A percentile compares a stretch with the other conserved stretches of the same genome.
Conservation (phyloP, 2,329 filamentous ascomycete genomes). For the Corniculantispora saksenae region DNA sequence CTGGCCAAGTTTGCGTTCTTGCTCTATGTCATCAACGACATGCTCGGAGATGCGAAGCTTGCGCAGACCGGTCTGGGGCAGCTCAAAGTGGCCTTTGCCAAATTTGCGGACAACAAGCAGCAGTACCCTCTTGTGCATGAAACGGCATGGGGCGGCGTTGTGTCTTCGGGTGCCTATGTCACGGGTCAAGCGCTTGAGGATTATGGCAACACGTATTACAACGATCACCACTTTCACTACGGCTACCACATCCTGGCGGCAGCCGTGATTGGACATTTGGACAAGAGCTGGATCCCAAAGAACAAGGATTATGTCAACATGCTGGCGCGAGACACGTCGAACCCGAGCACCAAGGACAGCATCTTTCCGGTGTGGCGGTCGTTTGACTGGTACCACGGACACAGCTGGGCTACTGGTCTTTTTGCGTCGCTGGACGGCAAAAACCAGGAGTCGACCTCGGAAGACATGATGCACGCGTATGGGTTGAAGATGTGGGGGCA, state of each 20-base stretch:
- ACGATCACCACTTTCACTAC: constrained; percentile 75
- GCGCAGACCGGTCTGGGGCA: constrained; percentile 59
- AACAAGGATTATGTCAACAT: constrained; percentile 82
- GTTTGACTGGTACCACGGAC: constrained; percentile 95
- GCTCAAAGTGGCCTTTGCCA: constrained; percentile 66
- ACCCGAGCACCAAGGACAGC: constrained; percentile 68
- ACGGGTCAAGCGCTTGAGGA: constrained; percentile 71
- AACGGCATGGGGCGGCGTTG: constrained; percentile 74
- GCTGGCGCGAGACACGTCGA: constrained; percentile 80
- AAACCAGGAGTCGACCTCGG: constrained; percentile 84
- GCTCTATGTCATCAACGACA: constrained; percentile 63
- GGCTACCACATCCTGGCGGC: constrained; percentile 89
- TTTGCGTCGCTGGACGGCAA: constrained; percentile 73
- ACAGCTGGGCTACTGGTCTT: constrained; percentile 87
- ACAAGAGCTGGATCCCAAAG: constrained; percentile 68
- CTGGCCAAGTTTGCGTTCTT: constrained; percentile 75
- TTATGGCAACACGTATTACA: constrained; percentile 89
- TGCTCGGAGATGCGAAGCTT: constrained; percentile 59
- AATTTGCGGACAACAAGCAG: constrained; percentile 68
- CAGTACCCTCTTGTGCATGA: constrained; percentile 67
- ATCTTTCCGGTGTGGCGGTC: constrained; percentile 79
- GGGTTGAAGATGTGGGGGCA: constrained; percentile 93
- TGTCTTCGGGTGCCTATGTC: constrained; percentile 72
- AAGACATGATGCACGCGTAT: constrained; percentile 86
- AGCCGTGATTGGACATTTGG: constrained; percentile 78